Conservation (phyloP, 2,329 filamentous ascomycete genomes). For the Xylariaceae sp. region DNA sequence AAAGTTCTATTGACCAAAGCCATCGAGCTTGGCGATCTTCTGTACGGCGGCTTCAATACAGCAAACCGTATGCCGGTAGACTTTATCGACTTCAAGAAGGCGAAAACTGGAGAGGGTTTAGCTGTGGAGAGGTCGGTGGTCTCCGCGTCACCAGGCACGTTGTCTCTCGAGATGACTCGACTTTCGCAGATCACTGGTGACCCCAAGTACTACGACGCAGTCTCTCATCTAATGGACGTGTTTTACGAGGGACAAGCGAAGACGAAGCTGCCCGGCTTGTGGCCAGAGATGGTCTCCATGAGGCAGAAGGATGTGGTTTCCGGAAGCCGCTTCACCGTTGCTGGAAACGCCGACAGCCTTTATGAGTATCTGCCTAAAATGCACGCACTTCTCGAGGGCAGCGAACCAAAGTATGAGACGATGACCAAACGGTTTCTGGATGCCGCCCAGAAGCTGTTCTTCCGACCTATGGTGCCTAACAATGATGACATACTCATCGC, state of each 20-base stretch:
- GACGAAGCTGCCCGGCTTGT: constrained; percentile 67
- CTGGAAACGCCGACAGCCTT: constrained; percentile 34
- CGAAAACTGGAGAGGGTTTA: constrained; percentile 32
- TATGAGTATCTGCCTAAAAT: constrained; percentile 61
- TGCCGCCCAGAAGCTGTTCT: constrained; percentile 60
- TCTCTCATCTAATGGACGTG: constrained; percentile 62
- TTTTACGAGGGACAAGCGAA: constrained; percentile 61
- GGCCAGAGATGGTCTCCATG: constrained; percentile 64
- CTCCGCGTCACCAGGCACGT: constrained; percentile 52
- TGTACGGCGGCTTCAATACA: constrained; percentile 43
- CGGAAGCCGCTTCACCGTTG: constrained; percentile 31
- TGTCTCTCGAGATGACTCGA: constrained; percentile 69
- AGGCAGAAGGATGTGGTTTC: constrained; percentile 40
- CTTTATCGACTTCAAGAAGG: constrained; percentile 40
- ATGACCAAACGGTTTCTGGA: constrained; percentile 46
- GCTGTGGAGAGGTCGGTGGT: constrained; percentile 33
- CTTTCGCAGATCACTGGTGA: constrained; percentile 70
- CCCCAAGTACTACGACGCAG: constrained; percentile 69
- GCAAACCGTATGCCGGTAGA: constrained; percentile 41
- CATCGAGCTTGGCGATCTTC: constrained; percentile 40
- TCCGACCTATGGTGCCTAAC: constrained; percentile 59
- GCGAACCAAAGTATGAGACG: constrained; percentile 32
- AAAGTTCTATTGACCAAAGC: constrained; percentile 38
- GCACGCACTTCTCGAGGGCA: constrained; percentile 62
- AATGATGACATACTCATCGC: constrained; percentile 57